Conservation (phyloP, 2,329 filamentous ascomycete species). For the Alternaria solani region DNA sequence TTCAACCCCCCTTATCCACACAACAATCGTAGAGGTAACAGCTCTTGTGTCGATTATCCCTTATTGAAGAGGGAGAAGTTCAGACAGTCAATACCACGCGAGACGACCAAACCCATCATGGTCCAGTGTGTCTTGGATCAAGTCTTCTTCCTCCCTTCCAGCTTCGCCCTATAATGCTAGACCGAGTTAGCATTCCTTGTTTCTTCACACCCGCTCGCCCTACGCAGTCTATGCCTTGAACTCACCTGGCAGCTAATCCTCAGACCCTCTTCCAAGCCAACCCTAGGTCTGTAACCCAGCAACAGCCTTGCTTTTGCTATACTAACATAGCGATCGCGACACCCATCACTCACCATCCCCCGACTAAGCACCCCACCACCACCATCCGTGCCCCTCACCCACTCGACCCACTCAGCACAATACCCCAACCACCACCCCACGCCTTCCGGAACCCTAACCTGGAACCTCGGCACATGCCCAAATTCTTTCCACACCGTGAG, state of each 20-base stretch:
- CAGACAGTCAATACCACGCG: not conserved
- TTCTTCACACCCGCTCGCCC: not conserved
- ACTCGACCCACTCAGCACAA: constrained; percentile 58
- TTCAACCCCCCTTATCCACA: not conserved
- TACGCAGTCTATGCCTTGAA: not conserved
- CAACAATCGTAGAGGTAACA: not conserved
- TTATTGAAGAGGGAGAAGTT: not conserved
- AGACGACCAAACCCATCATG: not conserved
- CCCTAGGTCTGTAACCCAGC: constrained; percentile 61
- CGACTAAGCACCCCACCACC: constrained; percentile 56
- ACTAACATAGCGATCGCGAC: constrained; percentile 61
- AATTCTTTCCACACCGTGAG: constrained; percentile 76
- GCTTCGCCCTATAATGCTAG: constrained; percentile 8
- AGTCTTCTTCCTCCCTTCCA: constrained; percentile 3
- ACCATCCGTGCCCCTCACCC: constrained; percentile 53
- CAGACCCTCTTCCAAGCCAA: constrained; percentile 62
- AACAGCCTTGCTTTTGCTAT: constrained; percentile 61
- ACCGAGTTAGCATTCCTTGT: not conserved
- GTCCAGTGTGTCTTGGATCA: not conserved
- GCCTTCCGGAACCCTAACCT: constrained; percentile 58
- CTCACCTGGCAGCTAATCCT: constrained; percentile 39
- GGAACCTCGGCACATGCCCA: constrained; percentile 60
- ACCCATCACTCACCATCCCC: constrained; percentile 64
- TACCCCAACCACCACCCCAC: constrained; percentile 59
- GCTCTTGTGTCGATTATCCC: not conserved